phyloP scores from a whole-genome alignment of 306 rosid genomes.

The Quercus gilva region DNA sequence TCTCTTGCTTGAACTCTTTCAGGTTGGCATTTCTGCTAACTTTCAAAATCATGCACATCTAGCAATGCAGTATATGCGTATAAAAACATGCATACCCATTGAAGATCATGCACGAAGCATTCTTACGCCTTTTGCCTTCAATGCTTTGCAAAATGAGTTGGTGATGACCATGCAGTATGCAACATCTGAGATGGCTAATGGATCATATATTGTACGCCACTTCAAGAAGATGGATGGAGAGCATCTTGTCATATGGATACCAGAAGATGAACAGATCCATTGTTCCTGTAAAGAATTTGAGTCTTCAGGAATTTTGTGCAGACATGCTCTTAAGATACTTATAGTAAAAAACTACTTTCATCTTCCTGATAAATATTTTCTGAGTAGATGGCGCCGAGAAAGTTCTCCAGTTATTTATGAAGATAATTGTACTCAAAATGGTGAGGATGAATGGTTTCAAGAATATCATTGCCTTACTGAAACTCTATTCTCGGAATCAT shows the following conservation, averaged over 20 bases:
- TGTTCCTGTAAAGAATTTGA: constrained; percentile 97
- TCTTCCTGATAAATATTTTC: constrained; percentile 75
- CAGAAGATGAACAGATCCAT: constrained; percentile 72
- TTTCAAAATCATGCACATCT: constrained; percentile 53
- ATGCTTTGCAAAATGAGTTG: constrained; percentile 75
- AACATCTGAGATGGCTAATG: constrained; percentile 68
- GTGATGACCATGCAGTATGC: constrained; percentile 81
- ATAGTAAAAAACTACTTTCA: constrained; percentile 77
- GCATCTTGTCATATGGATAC: constrained; percentile 67
- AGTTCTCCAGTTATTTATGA: constrained; percentile 49
- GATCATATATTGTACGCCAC: constrained; percentile 69
- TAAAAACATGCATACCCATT: constrained; percentile 75
- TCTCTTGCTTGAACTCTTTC: constrained; percentile 27
- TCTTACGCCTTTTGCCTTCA: constrained; percentile 83
- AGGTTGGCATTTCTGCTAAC: constrained; percentile 74
- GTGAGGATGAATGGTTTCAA: constrained; percentile 68
- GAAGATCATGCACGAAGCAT: constrained; percentile 82
- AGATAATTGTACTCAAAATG: constrained; percentile 33
- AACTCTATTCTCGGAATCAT: constrained; percentile 72
- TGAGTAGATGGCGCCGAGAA: constrained; percentile 74
- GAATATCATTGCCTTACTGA: constrained; percentile 74
- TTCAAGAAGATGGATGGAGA: constrained; percentile 77
- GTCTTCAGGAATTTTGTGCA: constrained; percentile 81
- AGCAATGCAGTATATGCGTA: constrained; percentile 60
- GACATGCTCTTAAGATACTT: constrained; percentile 74